Base-by-base conservation (phyloP, 1,284 basidiomycete species). In the Neolentinus lepideus region DNA sequence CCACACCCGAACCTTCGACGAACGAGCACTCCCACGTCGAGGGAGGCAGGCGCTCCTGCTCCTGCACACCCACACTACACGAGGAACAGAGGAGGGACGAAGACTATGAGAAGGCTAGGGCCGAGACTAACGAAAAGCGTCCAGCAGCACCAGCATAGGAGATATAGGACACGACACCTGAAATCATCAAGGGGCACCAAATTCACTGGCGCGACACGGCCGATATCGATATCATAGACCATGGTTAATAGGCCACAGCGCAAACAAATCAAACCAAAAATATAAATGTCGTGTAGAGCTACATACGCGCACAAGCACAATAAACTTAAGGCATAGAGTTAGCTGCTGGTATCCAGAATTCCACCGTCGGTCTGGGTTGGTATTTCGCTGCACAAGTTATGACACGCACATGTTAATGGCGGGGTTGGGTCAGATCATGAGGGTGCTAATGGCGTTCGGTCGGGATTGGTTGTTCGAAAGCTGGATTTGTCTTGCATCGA, bases 401-500 rank as follows among this genome's bases (percentile, higher is more conserved):
- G 12, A 16, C 38, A 3, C 6, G 38, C n/a, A n/a, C 12, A 21
- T 6, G 12, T n/a, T 16, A 21, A 6, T 43, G 38, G 38, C 3
- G 19, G 16, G 38, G 38, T 4, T 6, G 38, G 38, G 38, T 4
- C 8, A 6, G 38, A 21, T 43, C 19, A 43, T 43, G 38, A 43
- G 8, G 38, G 38, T 16, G 72, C 68, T 57, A 71, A 59, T 27
- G 77, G 72, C 16, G 76, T 73, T 48, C 83, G 75, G 63, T 87
- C 84, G 55, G 82, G 74, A 19, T 81, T 78, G 29, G 81, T 77
- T 65, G 80, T 84, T 25, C 88, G 80, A 73, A 90, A 90, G 62
- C 84, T 88, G 26, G 87, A 89, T 65, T 84, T 89, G 72, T 90
- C 88, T 64, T 88, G 86, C 80, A 91, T 85, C 51, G 88, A 90